Base-by-base conservation (phyloP, 495 filamentous ascomycete species). In the Aspergillus sclerotioniger region DNA sequence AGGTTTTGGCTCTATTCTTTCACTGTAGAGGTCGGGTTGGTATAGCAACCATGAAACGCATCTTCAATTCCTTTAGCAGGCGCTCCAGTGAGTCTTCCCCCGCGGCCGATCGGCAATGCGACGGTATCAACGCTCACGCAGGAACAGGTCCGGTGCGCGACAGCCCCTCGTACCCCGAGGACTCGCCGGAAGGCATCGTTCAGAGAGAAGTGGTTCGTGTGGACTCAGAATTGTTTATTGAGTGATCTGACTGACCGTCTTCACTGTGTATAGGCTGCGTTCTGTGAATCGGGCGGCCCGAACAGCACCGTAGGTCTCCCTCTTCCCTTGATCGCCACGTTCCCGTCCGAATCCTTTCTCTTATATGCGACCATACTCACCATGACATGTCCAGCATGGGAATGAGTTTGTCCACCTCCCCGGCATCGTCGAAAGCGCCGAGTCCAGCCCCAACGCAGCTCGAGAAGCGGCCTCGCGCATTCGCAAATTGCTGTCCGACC, bases 351-450 rank as follows among this genome's bases (percentile, higher is more conserved):
- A 49, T 31, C 25, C 48, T 39, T 43, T 45, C 17, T n/a, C 47
- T 32, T 3, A 28, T 25, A 28, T 32, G 47, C 47, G 12, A 50
- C 47, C 19, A 25, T 31, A 50, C 15, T 29, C 2, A 28, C 16
- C 20, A 32, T 50, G 28, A 21, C 21, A 35, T 21, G 25, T 19
- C 37, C 54, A 41, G 60, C 71, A 91, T 78, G 90, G 89, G 60
- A 88, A 91, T 65, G 94, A 98, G 76, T 91, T 95, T 57, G 84
- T 96, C 37, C 89, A 90, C 64, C 88, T 99, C n/a, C 94, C 95
- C 7, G 79, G 84, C 28, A 97, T 99, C 62, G 95, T 99, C 71
- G 95, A 98, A 61, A 82, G 87, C 29, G 92, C 93, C 76, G 95
- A 97, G 69, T 96, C 91, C 31, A 92, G 90, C 46, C 92, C 94